Conservation (phyloP, 1,284 basidiomycete genomes). For the Sporisorium exsertum region DNA sequence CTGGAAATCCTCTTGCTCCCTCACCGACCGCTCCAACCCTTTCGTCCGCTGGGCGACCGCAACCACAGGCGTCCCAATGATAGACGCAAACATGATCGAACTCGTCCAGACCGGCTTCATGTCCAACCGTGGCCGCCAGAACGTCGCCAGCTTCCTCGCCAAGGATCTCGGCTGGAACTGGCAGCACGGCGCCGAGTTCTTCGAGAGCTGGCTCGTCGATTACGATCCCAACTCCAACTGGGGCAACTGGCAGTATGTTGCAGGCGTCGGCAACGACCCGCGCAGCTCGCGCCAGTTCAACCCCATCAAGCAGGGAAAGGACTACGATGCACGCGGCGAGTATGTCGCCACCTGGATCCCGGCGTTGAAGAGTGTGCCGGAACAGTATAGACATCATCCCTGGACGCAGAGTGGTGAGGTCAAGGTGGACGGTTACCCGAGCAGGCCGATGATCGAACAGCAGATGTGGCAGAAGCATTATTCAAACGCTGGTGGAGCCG, state of each 20-base stretch:
- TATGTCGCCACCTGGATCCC: conserved; percentile 59
- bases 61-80: conserved; percentile 58
- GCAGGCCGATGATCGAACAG: conserved; percentile 52
- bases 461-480: conserved; percentile 60
- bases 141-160: conserved; percentile 58
- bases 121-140: conserved; percentile 71
- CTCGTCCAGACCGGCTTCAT: conserved; percentile 71
- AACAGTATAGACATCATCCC: conserved; percentile 49
- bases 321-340: conserved; percentile 54
- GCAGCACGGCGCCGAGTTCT: conserved; percentile 58
- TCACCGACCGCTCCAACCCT: conserved; percentile 39
- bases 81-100: conserved; percentile 64
- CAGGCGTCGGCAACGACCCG: conserved; percentile 64
- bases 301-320: conserved; percentile 62
- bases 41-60: conserved; percentile 55
- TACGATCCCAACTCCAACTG: conserved; percentile 58
- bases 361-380: conserved; percentile 15
- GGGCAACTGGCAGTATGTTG: conserved; percentile 64
- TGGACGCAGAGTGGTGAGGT: conserved; percentile 31
- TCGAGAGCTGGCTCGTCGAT: conserved; percentile 57
- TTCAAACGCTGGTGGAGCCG: conserved; percentile 24
- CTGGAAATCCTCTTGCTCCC: conserved; percentile 39
- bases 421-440: conserved; percentile 42
- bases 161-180: conserved; percentile 63
- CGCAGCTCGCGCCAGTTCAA: conserved; percentile 61